phyloP scores from a whole-genome alignment of 2,329 filamentous ascomycete species.

The Xylariaceae sp. region DNA sequence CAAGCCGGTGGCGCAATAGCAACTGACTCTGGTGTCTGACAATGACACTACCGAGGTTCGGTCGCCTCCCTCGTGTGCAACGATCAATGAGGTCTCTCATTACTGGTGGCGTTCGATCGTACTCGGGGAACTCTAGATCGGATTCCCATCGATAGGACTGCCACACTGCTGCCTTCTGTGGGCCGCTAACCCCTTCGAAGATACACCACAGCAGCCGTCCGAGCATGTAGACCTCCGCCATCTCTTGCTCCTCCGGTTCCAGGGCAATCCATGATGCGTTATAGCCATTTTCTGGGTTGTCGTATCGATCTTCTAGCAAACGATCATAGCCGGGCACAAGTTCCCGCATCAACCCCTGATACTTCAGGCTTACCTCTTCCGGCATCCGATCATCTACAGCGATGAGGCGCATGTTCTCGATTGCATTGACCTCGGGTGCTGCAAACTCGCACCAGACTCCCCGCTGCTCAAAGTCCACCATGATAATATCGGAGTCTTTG shows the following conservation, averaged over 20 bases:
- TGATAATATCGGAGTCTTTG: slow-evolving; percentile 41
- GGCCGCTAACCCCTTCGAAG: slow-evolving; percentile 55
- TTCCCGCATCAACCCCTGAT: slow-evolving; percentile 37
- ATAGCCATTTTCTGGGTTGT: slow-evolving; percentile 45
- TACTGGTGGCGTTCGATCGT: slow-evolving; percentile 40
- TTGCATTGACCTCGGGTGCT: slow-evolving; percentile 54
- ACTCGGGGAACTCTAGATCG: slow-evolving; percentile 51
- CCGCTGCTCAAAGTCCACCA: slow-evolving; percentile 59
- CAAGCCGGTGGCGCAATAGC: slow-evolving; percentile 36
- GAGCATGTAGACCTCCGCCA: slow-evolving; percentile 58
- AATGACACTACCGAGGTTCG: slow-evolving; percentile 41
- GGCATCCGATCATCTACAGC: slow-evolving; percentile 46
- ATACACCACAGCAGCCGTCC: slow-evolving; percentile 58
- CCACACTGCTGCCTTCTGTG: slow-evolving; percentile 53
- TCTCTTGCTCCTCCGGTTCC: slow-evolving; percentile 47
- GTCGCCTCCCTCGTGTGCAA: slow-evolving; percentile 46
- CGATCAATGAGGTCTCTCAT: slow-evolving; percentile 45
- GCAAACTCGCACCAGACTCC: slow-evolving; percentile 60
- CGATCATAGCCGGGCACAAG: slow-evolving; percentile 45
- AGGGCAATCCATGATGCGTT: slow-evolving; percentile 54
- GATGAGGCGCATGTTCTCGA: slow-evolving; percentile 53
- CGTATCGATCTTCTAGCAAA: slow-evolving; percentile 40
- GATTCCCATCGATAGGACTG: slow-evolving; percentile 55
- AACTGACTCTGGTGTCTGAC: slow-evolving; percentile 43
- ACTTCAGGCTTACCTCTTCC: slow-evolving; percentile 36